Conservation (phyloP, 345 rosid genomes). For the Gossypium australe region DNA sequence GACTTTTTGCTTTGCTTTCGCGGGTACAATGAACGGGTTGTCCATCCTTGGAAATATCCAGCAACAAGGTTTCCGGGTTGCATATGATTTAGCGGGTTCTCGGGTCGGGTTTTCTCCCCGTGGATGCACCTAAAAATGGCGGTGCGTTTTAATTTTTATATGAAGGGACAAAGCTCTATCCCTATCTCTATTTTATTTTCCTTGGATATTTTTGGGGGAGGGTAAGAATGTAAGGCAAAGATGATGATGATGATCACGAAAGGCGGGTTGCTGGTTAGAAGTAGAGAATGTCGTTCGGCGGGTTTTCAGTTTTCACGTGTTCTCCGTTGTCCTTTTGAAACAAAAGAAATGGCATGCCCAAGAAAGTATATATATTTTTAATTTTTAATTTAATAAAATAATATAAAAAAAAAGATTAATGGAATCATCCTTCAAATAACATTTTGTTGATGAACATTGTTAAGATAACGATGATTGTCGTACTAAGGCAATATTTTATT, state of each 20-base stretch:
- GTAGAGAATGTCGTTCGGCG: conserved; percentile 7
- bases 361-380: not conserved
- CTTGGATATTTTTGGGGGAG: not conserved
- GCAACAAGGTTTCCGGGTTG: conserved; percentile 96
- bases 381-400: no score
- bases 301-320: not conserved
- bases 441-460: no score
- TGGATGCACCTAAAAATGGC: conserved; percentile 52
- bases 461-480: not conserved
- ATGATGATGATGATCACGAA: not conserved
- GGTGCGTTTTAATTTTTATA: not conserved
- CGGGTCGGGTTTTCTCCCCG: conserved; percentile 86
- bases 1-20: conserved; percentile 91
- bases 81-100: conserved; percentile 62
- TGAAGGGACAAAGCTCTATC: not conserved
- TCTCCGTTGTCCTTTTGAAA: not conserved
- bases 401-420: not conserved
- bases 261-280: not conserved
- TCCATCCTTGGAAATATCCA: conserved; percentile 92
- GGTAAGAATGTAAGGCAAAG: not conserved
- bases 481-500: not conserved
- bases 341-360: not conserved
- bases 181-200: not conserved
- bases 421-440: no score
- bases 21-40: conserved; percentile 77